phyloP scores from a whole-genome alignment of 192 early-diverging fungal species.

The Coemansia sp. region DNA sequence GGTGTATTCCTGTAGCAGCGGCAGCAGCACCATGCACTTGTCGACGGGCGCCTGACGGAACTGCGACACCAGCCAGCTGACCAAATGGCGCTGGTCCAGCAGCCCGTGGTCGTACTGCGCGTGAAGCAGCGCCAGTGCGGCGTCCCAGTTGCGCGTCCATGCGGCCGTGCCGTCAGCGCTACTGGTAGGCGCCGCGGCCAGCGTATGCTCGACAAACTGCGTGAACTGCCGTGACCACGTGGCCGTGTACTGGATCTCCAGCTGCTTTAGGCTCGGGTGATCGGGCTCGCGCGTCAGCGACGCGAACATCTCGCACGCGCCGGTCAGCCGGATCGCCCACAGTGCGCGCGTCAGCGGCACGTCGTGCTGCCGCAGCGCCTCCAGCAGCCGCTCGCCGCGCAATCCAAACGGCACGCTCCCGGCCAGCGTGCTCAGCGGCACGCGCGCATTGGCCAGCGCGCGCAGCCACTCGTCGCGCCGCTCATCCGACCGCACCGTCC shows the following conservation, averaged over 20 bases:
- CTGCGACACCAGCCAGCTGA: conserved; percentile 40
- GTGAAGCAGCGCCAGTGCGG: conserved; percentile 25
- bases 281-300: conserved; percentile 28
- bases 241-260: conserved; percentile 21
- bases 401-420: conserved; percentile 37
- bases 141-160: conserved; percentile 35
- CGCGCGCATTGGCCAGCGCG: conserved; percentile 31
- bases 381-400: conserved; percentile 61
- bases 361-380: conserved; percentile 48
- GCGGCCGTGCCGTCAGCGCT: neutral
- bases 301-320: conserved; percentile 57
- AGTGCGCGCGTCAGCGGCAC: conserved; percentile 63
- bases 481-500: conserved; percentile 21
- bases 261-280: conserved; percentile 14
- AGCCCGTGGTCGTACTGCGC: conserved; percentile 43
- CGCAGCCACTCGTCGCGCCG: conserved; percentile 44
- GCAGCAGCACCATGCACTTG: conserved; percentile 42
- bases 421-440: conserved; percentile 35
- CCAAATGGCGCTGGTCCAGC: conserved; percentile 43
- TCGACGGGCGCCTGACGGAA: conserved; percentile 23
- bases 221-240: conserved; percentile 44
- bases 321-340: conserved; percentile 69
- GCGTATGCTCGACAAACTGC: conserved; percentile 31
- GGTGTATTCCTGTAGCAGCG: conserved; percentile 28
- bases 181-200: conserved; percentile 23